Percentiles rank a stretch among this genome's conserved stretches.
phyloP scores from a whole-genome alignment of 306 rosid species.

The Dalbergia cultrata region DNA sequence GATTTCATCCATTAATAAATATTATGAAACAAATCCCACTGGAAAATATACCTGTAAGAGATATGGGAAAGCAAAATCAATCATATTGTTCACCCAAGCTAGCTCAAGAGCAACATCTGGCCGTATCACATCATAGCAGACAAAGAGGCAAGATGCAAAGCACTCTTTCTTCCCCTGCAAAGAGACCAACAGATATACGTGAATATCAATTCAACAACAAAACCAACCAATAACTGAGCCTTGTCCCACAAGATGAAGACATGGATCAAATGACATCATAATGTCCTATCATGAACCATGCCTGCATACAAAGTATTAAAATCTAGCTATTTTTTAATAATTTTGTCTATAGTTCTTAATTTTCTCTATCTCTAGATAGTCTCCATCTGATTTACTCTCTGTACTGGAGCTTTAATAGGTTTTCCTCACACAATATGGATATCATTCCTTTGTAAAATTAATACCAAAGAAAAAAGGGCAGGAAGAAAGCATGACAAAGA shows the following conservation, averaged over 20 bases:
- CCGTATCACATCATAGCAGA: conserved; percentile 79
- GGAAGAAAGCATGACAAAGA: conserved; percentile 12
- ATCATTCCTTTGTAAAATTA: conserved; percentile 6
- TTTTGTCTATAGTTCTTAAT: too few relatives aligned
- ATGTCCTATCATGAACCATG: background rate
- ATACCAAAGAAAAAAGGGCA: conserved; percentile 3
- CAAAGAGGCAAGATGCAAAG: conserved; percentile 88
- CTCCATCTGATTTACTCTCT: too few relatives aligned
- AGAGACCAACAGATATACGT: background rate
- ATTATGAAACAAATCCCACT: conserved; percentile 5
- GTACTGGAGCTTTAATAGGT: too few relatives aligned
- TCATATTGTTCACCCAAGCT: conserved; percentile 85
- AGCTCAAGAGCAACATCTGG: conserved; percentile 79
- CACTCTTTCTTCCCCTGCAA: conserved; percentile 89
- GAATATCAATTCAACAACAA: background rate
- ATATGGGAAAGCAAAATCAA: conserved; percentile 84
- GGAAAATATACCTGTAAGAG: conserved; percentile 67
- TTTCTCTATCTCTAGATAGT: too few relatives aligned
- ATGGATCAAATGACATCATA: background rate
- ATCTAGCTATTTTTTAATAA: background rate
- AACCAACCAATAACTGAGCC: background rate
- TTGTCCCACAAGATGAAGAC: background rate
- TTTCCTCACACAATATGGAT: background rate
- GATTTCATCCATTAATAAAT: background rate
- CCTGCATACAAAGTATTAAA: background rate